Percentiles rank a stretch among this genome's conserved stretches.
Conservation (phyloP, 1,284 basidiomycete genomes). For the Stygiomarasmius scandens region DNA sequence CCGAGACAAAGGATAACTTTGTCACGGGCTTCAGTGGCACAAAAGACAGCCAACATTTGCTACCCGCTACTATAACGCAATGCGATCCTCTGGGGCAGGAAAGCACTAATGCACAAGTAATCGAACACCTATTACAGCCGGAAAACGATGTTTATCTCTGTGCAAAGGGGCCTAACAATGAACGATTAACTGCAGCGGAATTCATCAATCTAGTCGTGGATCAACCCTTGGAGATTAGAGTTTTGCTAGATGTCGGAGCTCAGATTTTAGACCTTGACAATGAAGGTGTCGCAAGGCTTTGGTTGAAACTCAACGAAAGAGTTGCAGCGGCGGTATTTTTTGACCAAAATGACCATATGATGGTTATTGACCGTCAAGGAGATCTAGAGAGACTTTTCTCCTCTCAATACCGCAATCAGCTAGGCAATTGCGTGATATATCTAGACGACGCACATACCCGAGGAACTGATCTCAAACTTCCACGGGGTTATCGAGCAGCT, state of each 20-base stretch:
- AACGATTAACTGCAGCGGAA: slow-evolving; percentile 7
- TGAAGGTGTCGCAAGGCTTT: slow-evolving; percentile 44
- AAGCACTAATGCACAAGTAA: slow-evolving; percentile 52
- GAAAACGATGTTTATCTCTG: slow-evolving; percentile 37
- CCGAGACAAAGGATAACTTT: slow-evolving; percentile 34
- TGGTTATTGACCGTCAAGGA: slow-evolving; percentile 43
- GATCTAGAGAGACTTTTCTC: slow-evolving; percentile 39
- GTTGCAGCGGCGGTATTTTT: slow-evolving; percentile 50
- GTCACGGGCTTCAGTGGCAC: slow-evolving; percentile 42
- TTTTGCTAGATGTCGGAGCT: slow-evolving; percentile 56
- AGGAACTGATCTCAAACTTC: slow-evolving; percentile 58
- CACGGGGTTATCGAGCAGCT: slow-evolving; percentile 43
- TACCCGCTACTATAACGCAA: slow-evolving; percentile 34
- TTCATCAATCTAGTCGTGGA: not conserved
- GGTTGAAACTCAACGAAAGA: slow-evolving; percentile 37
- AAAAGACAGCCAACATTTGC: slow-evolving; percentile 35
- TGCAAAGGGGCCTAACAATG: slow-evolving; percentile 46
- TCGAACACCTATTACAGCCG: no score
- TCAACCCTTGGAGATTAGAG: slow-evolving; percentile 18
- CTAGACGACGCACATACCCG: slow-evolving; percentile 62
- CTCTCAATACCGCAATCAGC: slow-evolving; percentile 44
- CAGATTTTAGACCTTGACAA: slow-evolving; percentile 56
- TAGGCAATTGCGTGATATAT: slow-evolving; percentile 53
- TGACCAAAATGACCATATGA: slow-evolving; percentile 43
- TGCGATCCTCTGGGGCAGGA: slow-evolving; percentile 38